A percentile compares a stretch with the other conserved stretches of the same genome.
Conservation (phyloP, 306 rosid genomes). For the Crataegus laevigata region DNA sequence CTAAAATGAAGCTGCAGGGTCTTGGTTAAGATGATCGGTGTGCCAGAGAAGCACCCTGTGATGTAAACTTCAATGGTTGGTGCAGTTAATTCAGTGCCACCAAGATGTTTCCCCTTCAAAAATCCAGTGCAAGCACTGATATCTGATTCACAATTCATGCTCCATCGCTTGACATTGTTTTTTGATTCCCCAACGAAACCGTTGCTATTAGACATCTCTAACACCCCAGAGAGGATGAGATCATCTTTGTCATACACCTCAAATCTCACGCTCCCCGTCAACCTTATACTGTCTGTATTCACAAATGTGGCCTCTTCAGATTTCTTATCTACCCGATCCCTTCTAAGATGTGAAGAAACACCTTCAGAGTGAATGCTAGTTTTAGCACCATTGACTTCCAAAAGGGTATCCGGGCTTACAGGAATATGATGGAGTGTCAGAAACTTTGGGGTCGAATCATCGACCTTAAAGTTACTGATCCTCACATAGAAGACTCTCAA, state of each 20-base stretch:
- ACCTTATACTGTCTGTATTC: slow-evolving; percentile 70
- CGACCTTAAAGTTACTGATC: slow-evolving; percentile 55
- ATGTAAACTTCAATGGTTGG: slow-evolving; percentile 84
- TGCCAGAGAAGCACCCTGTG: slow-evolving; percentile 76
- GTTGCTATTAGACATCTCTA: slow-evolving; percentile 61
- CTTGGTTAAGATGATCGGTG: slow-evolving; percentile 73
- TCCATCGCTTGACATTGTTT: slow-evolving; percentile 49
- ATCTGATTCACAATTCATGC: slow-evolving; percentile 64
- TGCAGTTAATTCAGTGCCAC: slow-evolving; percentile 29
- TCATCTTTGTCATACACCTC: slow-evolving; percentile 68
- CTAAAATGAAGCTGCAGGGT: slow-evolving; percentile 51
- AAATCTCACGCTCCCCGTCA: slow-evolving; percentile 68
- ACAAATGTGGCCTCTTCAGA: slow-evolving; percentile 86
- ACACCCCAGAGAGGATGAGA: slow-evolving; percentile 63
- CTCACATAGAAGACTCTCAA: slow-evolving; percentile 86
- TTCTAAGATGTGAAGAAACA: slow-evolving; percentile 68
- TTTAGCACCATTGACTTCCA: slow-evolving; percentile 81
- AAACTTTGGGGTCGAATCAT: slow-evolving; percentile 64
- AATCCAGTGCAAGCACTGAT: slow-evolving; percentile 42
- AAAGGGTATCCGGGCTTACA: slow-evolving; percentile 62
- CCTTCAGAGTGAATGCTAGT: slow-evolving; percentile 55
- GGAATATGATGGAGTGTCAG: slow-evolving; percentile 73
- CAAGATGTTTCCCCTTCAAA: slow-evolving; percentile 57
- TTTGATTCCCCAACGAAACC: slow-evolving; percentile 51
- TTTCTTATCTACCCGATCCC: slow-evolving; percentile 79